Base-by-base conservation (phyloP, 352 stramenopile species). In the Phytophthora pinifolia region DNA sequence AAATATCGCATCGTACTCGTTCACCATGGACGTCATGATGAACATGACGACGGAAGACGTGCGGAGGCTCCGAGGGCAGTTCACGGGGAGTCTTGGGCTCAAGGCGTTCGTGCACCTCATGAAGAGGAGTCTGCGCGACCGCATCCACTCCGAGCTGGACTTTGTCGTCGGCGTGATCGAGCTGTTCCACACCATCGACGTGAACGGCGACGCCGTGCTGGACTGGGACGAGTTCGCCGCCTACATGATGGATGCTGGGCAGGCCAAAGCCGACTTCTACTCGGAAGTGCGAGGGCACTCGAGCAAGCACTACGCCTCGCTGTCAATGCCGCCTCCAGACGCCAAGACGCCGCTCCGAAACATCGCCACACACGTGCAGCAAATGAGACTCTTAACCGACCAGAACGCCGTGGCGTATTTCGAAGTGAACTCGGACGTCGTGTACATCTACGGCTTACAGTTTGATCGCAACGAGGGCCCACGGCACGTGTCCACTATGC, bases 221-320 rank as follows among this genome's bases (percentile, higher is more conserved):
- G 88, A 96, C 50, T 97, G 88, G 88, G 87, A 97, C 53, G 88
- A 97, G 62, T 97, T 97, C 52, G 85, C 84, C 0, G 70, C 62
- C 14, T 95, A 92, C 59, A 92, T 96, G 69, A 77, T 94, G 41
- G 86, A 96, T 45, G 77, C 75, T 2, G 77, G 77, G 0, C 70
- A 86, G 42, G 79, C 75, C 8, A 76, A 78, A 46, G 66, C 75
- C 1, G 75, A 90, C 37, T 80, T 79, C 15, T 68, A 72, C 61
- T 70, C 74, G 30, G 67, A 80, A 33, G 68, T 61, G 30, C 45
- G 52, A 42, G 44, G 33, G 17, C 52, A 37, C 8, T 54, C 54
- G 7, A 49, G 46, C 25, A 83, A 83, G 33, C 56, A 65, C 41
- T 85, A 74, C 50, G 48, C 68, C n/a, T 59, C 56, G n/a, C 70